Conservation (phyloP, 75 land plant species). For the Pinus albicaulis region DNA sequence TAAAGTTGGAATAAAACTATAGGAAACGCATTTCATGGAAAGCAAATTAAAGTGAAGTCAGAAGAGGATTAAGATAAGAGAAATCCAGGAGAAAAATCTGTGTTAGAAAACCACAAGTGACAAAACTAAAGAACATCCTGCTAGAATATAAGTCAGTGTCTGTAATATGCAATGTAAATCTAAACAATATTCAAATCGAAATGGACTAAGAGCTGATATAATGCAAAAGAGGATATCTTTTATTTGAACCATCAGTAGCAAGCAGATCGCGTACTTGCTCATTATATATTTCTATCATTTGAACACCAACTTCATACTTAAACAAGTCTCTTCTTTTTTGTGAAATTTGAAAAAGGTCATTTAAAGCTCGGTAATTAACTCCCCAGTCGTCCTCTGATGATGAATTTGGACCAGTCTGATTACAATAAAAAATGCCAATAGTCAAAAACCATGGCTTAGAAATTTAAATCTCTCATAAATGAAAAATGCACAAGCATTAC, state of each 20-base stretch:
- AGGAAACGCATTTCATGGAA: neutral
- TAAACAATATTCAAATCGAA: neutral
- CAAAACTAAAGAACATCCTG: neutral
- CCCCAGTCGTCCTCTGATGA: conserved; percentile 79
- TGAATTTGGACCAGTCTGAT: conserved; percentile 79
- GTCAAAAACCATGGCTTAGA: conserved; percentile 1
- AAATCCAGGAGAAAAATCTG: neutral
- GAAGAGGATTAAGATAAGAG: neutral
- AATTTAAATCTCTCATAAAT: neutral
- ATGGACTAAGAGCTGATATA: neutral
- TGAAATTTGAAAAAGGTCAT: conserved; percentile 91
- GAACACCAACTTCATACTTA: conserved; percentile 86
- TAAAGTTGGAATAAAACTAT: neutral
- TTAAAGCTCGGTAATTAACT: conserved; percentile 92
- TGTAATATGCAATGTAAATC: neutral
- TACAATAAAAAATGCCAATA: conserved; percentile 8
- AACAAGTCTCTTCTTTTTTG: conserved; percentile 58
- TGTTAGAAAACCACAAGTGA: neutral
- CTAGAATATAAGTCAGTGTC: neutral
- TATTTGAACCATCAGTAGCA: conserved; percentile 50
- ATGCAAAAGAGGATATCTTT: conserved; percentile 73
- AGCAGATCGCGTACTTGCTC: conserved; percentile 93
- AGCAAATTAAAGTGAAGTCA: neutral
- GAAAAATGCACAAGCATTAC: neutral
- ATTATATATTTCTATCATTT: conserved; percentile 99